Percentiles rank a stretch among this genome's conserved stretches.
Conservation (phyloP, 768 basidiomycete genomes). For the Tricholoma matsutake region DNA sequence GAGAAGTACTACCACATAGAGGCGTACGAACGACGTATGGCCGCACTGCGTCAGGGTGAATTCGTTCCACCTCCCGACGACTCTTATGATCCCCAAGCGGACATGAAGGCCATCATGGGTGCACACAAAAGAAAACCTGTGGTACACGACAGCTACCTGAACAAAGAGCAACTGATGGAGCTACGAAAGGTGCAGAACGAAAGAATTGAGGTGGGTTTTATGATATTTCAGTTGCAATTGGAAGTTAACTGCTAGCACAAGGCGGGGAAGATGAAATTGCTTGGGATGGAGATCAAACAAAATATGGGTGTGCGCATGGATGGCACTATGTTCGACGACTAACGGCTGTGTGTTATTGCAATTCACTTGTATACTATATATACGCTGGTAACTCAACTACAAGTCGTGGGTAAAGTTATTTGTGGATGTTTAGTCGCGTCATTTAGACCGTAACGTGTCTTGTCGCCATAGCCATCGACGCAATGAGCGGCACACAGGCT, state of each 20-base stretch:
- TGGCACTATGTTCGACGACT: slow-evolving; percentile 55
- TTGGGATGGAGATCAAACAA: slow-evolving; percentile 87
- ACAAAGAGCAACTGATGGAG: slow-evolving; percentile 76
- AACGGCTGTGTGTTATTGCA: not conserved
- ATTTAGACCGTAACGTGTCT: too few species aligned
- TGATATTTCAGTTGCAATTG: not conserved
- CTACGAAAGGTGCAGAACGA: slow-evolving; percentile 83
- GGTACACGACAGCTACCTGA: slow-evolving; percentile 75
- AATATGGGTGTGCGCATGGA: slow-evolving; percentile 90
- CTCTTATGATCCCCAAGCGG: slow-evolving; percentile 78
- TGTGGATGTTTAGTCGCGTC: slow-evolving; percentile 9
- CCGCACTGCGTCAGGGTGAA: slow-evolving; percentile 79
- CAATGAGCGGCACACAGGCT: slow-evolving; percentile 23
- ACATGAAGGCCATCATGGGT: slow-evolving; percentile 72
- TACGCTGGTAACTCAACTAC: not conserved
- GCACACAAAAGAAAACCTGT: slow-evolving; percentile 65
- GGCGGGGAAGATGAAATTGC: slow-evolving; percentile 79
- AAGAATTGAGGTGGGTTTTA: slow-evolving; percentile 62
- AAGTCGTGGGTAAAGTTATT: not conserved
- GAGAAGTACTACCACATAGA: slow-evolving; percentile 95
- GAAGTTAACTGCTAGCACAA: slow-evolving; percentile 22
- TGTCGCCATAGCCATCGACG: slow-evolving; percentile 1
- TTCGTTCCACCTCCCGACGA: slow-evolving; percentile 70
- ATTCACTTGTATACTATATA: not conserved
- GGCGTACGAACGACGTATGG: slow-evolving; percentile 81